A percentile compares a stretch with the other conserved stretches of the same genome.
These are phyloP conservation scores for Berberis vulgaris DNA, from an alignment of 164 flowering plant genomes.

Conservation along the genomic window DNA sequence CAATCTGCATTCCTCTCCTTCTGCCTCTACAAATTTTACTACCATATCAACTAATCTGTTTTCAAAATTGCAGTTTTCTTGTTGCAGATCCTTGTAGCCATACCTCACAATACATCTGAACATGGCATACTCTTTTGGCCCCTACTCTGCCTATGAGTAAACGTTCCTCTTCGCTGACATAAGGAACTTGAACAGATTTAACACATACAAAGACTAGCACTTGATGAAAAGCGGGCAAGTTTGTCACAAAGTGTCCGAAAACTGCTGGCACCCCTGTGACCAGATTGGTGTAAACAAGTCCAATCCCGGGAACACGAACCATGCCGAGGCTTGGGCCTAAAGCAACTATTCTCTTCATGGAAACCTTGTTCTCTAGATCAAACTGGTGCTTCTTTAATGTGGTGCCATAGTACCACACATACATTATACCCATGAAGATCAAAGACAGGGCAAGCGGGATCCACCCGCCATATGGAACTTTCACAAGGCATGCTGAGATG, in stretches of 20 bases:
- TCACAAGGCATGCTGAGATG: constrained; percentile 44
- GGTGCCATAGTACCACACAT: constrained; percentile 60
- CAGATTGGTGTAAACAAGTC: constrained; percentile 48
- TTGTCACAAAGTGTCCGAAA: constrained; percentile 64
- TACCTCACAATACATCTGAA: constrained; percentile 65
- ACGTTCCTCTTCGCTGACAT: constrained; percentile 34
- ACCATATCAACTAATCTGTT: constrained; percentile 33
- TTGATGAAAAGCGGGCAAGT: constrained; percentile 66
- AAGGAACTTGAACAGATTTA: constrained; percentile 58
- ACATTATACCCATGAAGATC: constrained; percentile 46
- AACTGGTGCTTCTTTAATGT: constrained; percentile 45
- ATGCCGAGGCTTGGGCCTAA: constrained; percentile 64
- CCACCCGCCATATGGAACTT: constrained; percentile 69
- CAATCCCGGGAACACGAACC: constrained; percentile 69
- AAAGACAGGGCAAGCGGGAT: constrained; percentile 44
- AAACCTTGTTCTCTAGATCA: constrained; percentile 66
- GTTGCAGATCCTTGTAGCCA: constrained; percentile 52
- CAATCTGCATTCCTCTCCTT: constrained; percentile 21
- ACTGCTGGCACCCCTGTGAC: constrained; percentile 55
- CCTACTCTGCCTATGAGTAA: constrained; percentile 47
- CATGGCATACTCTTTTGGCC: constrained; percentile 45
- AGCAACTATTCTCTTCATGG: constrained; percentile 37
- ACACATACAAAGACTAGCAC: constrained; percentile 56
- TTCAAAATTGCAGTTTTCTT: constrained; percentile 43
- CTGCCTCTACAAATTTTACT: constrained; percentile 34